A percentile compares a stretch with the other conserved stretches of the same genome.
Conservation (phyloP, 768 basidiomycete genomes). For the Lentinula edodes region DNA sequence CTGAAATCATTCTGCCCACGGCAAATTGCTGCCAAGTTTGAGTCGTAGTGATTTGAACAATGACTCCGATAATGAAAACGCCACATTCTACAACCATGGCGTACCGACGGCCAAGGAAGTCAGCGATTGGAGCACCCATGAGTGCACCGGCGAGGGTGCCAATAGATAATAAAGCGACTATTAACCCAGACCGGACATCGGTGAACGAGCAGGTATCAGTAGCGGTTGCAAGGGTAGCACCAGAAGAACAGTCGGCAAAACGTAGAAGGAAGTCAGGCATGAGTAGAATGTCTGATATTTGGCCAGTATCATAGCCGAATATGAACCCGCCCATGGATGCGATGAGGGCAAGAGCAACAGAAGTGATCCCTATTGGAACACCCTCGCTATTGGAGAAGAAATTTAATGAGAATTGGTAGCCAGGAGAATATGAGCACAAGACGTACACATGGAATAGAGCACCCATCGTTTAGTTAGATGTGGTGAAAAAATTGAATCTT, state of each 20-base stretch:
- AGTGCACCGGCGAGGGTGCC: slow-evolving; percentile 64
- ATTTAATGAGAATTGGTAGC: not conserved
- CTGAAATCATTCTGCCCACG: slow-evolving; percentile 59
- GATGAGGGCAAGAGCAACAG: slow-evolving; percentile 61
- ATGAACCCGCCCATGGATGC: slow-evolving; percentile 72
- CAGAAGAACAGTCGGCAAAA: slow-evolving; percentile 48
- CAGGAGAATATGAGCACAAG: not conserved
- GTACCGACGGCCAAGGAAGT: slow-evolving; percentile 57
- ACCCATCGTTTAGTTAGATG: not conserved
- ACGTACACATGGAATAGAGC: slow-evolving; percentile 11
- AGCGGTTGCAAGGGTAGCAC: slow-evolving; percentile 18
- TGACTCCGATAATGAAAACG: slow-evolving; percentile 54
- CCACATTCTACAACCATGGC: slow-evolving; percentile 61
- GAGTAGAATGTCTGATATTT: slow-evolving; percentile 71
- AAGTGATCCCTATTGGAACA: slow-evolving; percentile 55
- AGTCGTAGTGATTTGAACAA: slow-evolving; percentile 49
- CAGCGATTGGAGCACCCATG: slow-evolving; percentile 54
- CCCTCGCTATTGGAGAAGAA: slow-evolving; percentile 35
- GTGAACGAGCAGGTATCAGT: slow-evolving; percentile 44
- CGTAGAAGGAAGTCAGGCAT: slow-evolving; percentile 65
- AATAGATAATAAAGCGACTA: slow-evolving; percentile 66
- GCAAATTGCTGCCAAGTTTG: slow-evolving; percentile 62
- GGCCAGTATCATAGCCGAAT: slow-evolving; percentile 69
- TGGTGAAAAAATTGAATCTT: not conserved
- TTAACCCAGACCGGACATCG: slow-evolving; percentile 54